Evolutionary conservation across 768 basidiomycete species (phyloP).

Genomic region (Cyclocybe cylindracea): DNA sequence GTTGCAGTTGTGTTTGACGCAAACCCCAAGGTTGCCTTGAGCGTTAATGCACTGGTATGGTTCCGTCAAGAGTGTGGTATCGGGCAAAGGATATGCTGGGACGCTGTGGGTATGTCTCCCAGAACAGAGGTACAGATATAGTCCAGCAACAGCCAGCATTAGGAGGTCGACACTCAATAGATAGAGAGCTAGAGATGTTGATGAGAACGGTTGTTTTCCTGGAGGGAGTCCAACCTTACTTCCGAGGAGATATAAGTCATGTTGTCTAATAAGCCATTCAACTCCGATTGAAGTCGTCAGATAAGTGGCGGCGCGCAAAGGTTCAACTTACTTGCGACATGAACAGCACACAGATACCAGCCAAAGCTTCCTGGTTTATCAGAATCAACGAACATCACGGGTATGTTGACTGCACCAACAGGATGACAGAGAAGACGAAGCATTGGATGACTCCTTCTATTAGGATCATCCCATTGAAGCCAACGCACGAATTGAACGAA

Average conservation of each 20-base stretch:
- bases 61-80: constrained; percentile 29
- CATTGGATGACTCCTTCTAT: constrained; percentile 19
- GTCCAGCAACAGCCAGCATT: constrained; percentile 22
- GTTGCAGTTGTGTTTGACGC: constrained; percentile 33
- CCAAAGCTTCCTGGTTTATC: constrained; percentile 24
- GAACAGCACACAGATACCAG: constrained; percentile 33
- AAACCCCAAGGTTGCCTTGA: constrained; percentile 34
- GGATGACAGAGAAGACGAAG: constrained; percentile 23
- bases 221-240: constrained; percentile 13
- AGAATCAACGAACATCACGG: neutral
- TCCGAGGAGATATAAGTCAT: constrained; percentile 18
- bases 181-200: constrained; percentile 27
- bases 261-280: constrained; percentile 29
- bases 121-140: constrained; percentile 34
- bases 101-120: constrained; percentile 36
- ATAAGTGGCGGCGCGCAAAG: neutral
- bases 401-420: constrained; percentile 16
- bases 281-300: constrained; percentile 14
- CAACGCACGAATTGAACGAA: too few relatives aligned
- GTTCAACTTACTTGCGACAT: constrained; percentile 28
- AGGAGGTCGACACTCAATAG: constrained; percentile 24
- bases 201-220: neutral
- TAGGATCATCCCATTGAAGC: constrained; percentile 6
- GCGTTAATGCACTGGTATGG: constrained; percentile 40
- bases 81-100: constrained; percentile 29